Evolutionary conservation across 495 filamentous ascomycete genomes (phyloP).

Genomic region (Cryomyces minteri): DNA sequence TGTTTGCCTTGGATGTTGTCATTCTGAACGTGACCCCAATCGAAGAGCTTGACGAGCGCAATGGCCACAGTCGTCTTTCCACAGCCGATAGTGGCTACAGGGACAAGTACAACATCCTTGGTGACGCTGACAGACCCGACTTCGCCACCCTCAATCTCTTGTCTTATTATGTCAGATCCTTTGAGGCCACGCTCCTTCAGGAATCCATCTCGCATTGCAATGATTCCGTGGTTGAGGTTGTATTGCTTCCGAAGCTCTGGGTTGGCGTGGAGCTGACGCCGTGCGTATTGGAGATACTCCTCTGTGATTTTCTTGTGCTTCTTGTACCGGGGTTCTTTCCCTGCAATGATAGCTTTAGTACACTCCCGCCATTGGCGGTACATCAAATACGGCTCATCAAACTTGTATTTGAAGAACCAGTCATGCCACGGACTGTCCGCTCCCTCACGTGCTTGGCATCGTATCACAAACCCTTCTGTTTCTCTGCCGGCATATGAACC

Average conservation of each 20-base stretch:
- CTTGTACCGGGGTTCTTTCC: conserved; percentile 52
- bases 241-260: conserved; percentile 46
- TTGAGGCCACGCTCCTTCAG: conserved; percentile 61
- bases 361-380: conserved; percentile 97
- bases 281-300: conserved; percentile 71
- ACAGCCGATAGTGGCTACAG: conserved; percentile 84
- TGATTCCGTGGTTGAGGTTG: conserved; percentile 87
- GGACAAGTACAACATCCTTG: conserved; percentile 55
- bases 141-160: conserved; percentile 31
- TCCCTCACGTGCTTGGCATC: conserved; percentile 50
- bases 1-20: conserved; percentile 73
- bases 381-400: conserved; percentile 96
- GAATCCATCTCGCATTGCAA: conserved; percentile 73
- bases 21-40: conserved; percentile 91
- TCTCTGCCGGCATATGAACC: conserved; percentile 78
- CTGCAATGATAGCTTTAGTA: conserved; percentile 74
- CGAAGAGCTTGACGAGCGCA: conserved; percentile 66
- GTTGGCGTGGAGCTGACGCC: conserved; percentile 47
- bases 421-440: conserved; percentile 39
- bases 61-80: conserved; percentile 89
- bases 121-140: conserved; percentile 26
- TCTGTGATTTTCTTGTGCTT: conserved; percentile 86
- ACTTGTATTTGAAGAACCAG: conserved; percentile 99
- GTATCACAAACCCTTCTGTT: conserved; percentile 91
- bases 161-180: conserved; percentile 64